Evolutionary conservation across 2,329 filamentous ascomycete genomes (phyloP).

Genomic region (Hypoxylon sp.): DNA sequence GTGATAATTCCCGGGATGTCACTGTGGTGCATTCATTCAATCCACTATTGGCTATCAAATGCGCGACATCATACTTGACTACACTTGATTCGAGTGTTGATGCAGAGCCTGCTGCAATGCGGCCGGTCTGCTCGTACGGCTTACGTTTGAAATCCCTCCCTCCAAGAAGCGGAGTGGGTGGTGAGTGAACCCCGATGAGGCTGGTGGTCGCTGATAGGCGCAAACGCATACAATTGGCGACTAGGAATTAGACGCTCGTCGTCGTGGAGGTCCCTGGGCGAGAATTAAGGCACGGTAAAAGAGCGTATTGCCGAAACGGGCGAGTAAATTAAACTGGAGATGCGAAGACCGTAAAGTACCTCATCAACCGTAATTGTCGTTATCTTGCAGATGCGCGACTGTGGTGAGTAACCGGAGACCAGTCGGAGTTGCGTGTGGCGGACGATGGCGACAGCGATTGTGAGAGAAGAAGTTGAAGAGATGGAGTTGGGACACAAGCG

Average conservation of each 20-base stretch:
- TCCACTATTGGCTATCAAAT: conserved; percentile 50
- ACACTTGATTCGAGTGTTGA: conserved; percentile 43
- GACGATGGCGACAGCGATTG: conserved; percentile 2
- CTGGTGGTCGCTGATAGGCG: conserved; percentile 56
- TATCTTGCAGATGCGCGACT: not conserved
- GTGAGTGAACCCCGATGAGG: conserved; percentile 56
- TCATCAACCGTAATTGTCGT: conserved; percentile 35
- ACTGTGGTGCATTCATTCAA: conserved; percentile 55
- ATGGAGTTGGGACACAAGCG: conserved; percentile 16
- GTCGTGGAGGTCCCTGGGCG: conserved; percentile 38
- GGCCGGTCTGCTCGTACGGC: conserved; percentile 43
- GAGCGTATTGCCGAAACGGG: conserved; percentile 53
- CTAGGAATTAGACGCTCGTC: conserved; percentile 28
- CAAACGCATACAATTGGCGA: conserved; percentile 45
- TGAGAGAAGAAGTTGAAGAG: conserved; percentile 16
- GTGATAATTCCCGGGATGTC: conserved; percentile 47
- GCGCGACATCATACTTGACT: conserved; percentile 49
- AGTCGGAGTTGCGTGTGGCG: not conserved
- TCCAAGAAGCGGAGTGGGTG: conserved; percentile 57
- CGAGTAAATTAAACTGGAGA: conserved; percentile 51
- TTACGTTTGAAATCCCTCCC: conserved; percentile 56
- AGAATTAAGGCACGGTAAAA: conserved; percentile 41
- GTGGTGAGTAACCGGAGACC: conserved; percentile 11
- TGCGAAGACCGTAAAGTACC: conserved; percentile 38
- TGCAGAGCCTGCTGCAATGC: conserved; percentile 39